These are phyloP conservation scores for Clonostachys rhizophaga DNA, from an alignment of 2,329 filamentous ascomycete species.

Conservation along the genomic window DNA sequence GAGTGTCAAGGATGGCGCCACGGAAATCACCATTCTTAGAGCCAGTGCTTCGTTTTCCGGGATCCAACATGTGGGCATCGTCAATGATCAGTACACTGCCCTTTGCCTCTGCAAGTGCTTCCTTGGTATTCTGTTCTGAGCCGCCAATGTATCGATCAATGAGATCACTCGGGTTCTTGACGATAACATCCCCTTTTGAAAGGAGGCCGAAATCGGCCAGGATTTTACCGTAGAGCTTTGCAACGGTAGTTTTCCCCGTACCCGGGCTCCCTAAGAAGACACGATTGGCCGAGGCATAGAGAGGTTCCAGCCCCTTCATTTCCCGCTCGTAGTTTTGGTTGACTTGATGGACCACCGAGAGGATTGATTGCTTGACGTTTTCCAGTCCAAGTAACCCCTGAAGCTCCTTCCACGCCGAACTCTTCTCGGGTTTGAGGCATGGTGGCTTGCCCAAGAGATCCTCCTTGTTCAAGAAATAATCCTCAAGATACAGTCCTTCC, in stretches of 20 bases:
- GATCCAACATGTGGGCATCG: conserved; percentile 46
- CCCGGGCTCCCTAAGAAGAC: conserved; percentile 59
- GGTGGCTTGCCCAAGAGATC: conserved; percentile 57
- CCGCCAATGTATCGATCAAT: conserved; percentile 46
- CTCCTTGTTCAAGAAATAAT: conserved; percentile 43
- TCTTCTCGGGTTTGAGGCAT: conserved; percentile 33
- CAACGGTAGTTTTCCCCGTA: conserved; percentile 61
- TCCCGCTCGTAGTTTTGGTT: conserved; percentile 53
- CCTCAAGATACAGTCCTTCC: conserved; percentile 28
- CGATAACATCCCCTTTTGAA: conserved; percentile 52
- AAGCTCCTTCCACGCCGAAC: conserved; percentile 44
- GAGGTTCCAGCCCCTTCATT: conserved; percentile 39
- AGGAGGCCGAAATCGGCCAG: conserved; percentile 54
- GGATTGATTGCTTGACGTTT: conserved; percentile 47
- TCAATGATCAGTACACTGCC: conserved; percentile 63
- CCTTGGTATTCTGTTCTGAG: conserved; percentile 54
- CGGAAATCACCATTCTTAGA: conserved; percentile 28
- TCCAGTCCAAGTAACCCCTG: conserved; percentile 46
- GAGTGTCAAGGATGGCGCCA: conserved; percentile 53
- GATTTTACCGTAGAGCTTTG: conserved; percentile 57
- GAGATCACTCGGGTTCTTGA: conserved; percentile 57
- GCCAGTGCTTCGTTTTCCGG: conserved; percentile 10
- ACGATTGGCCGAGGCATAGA: conserved; percentile 48
- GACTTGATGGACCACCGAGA: conserved; percentile 42
- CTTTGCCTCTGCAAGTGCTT: conserved; percentile 44